phyloP scores from a whole-genome alignment of 169 alveolate species.

The Toxoplasma gondii region DNA sequence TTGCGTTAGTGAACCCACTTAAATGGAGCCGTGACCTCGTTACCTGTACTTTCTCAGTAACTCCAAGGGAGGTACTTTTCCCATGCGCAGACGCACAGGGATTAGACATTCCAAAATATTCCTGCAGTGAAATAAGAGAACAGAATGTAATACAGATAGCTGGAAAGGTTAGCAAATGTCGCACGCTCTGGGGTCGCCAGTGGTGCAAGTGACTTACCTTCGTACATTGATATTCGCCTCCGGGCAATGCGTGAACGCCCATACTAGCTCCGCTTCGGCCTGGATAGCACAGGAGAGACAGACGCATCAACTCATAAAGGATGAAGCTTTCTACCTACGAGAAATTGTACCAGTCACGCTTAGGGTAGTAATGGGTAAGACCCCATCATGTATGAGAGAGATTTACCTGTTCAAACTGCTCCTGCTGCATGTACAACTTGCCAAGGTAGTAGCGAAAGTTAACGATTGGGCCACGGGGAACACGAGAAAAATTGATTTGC shows the following conservation, averaged over 20 bases:
- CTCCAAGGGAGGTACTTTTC: constrained; percentile 78
- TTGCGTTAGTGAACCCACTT: not conserved
- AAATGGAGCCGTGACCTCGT: not conserved
- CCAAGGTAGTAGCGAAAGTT: constrained; percentile 83
- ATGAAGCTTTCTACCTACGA: not conserved
- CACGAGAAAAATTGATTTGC: constrained; percentile 78
- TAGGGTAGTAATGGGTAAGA: too few relatives aligned
- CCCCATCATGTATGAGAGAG: not conserved
- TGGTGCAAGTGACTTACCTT: constrained; percentile 56
- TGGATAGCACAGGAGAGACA: constrained; percentile 14
- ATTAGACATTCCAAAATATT: constrained; percentile 83
- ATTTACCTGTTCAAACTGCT: constrained; percentile 77
- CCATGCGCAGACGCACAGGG: constrained; percentile 84
- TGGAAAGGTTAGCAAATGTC: not conserved
- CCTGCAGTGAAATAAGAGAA: constrained; percentile 63
- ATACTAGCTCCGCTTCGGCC: constrained; percentile 77
- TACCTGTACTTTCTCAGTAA: constrained; percentile 76
- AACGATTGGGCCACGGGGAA: constrained; percentile 84
- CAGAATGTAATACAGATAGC: not conserved
- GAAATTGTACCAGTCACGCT: too few relatives aligned
- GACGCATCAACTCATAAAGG: not conserved
- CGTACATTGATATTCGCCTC: constrained; percentile 72
- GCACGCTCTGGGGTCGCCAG: not conserved
- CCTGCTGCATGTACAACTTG: constrained; percentile 87
- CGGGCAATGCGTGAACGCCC: constrained; percentile 81